Base-by-base conservation (phyloP, 164 flowering plant genomes). In the Tetrastigma voinierianum region DNA sequence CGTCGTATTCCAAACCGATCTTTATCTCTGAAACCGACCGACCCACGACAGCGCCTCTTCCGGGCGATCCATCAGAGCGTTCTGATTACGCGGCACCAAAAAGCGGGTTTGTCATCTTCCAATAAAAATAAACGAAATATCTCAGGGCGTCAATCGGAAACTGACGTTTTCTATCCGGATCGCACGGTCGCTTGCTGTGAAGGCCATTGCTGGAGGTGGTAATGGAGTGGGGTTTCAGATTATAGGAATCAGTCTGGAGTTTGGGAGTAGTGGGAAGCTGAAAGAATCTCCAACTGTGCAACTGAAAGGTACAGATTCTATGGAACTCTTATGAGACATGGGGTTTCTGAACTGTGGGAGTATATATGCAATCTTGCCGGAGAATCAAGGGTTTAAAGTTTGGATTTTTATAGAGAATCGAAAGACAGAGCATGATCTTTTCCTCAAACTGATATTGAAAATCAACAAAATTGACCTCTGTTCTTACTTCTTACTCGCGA, bases 261-360 rank as follows among this genome's bases (percentile, higher is more conserved):
- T 71, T 76, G 67, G 82, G 44, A 67, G 68, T 68, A 54, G 45
- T 67, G 59, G 80, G 76, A 67, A 57, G 77, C n/a, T 78, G 80
- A 68, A 89, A 93, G 25, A 97, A 97, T 24, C 79, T 78, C 98
- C 98, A 93, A 24, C 70, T 56, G 46, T 84, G 88, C 76, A 93
- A 90, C 70, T 90, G 87, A 43, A 80, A 65, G 1, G 92, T 67
- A 84, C 93, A 10, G 96, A 84, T 48, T 90, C 96, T 4, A 93
- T 69, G 51, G 92, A 72, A 70, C 82, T 61, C 75, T 72, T 82
- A 48, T 58, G 84, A 0, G 89, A 78, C 91, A 90, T 90, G n/a
- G 60, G 51, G 18, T 9, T 14, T 46, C n/a, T n/a, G 16, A 19
- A 58, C 40, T 4, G 3, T 4, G 40, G 40, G 40, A 32, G 40